phyloP scores from a whole-genome alignment of 371 early-diverging fungal genomes.

The Mortierella sp. region DNA sequence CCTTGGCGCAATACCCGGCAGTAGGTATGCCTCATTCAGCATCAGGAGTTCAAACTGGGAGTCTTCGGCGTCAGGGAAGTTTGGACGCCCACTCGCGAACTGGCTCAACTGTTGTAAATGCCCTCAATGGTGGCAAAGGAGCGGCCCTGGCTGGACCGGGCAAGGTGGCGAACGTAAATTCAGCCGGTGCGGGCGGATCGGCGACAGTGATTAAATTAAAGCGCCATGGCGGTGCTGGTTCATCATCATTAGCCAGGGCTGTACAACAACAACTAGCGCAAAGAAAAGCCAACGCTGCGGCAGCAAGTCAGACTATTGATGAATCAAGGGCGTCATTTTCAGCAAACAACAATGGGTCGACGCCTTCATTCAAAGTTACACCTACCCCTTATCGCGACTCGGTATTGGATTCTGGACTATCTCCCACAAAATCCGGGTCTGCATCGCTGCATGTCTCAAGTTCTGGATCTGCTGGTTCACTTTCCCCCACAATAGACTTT shows the following conservation, averaged over 20 bases:
- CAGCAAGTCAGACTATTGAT: conserved; percentile 25
- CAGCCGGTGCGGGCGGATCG: conserved; percentile 28
- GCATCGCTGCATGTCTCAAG: conserved; percentile 14
- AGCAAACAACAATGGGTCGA: conserved; percentile 14
- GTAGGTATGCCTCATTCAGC: conserved; percentile 11
- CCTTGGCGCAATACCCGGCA: conserved; percentile 18
- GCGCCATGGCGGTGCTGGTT: conserved; percentile 54
- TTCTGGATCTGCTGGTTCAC: conserved; percentile 19
- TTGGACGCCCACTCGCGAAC: conserved; percentile 2
- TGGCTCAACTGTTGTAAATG: background rate
- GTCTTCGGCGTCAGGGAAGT: conserved; percentile 5
- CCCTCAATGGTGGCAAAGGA: conserved; percentile 9
- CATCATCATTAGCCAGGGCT: conserved; percentile 48
- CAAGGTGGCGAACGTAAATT: conserved; percentile 10
- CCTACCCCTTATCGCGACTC: conserved; percentile 9
- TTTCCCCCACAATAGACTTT: conserved; percentile 38
- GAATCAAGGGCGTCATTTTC: conserved; percentile 16
- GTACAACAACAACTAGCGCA: conserved; percentile 54
- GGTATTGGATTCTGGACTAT: conserved; percentile 6
- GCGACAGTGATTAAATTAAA: conserved; percentile 54
- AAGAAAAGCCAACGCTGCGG: conserved; percentile 44
- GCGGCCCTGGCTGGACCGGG: conserved; percentile 15
- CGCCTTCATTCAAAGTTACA: conserved; percentile 15
- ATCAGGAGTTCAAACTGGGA: conserved; percentile 10
- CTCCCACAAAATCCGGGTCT: conserved; percentile 18